Percentiles rank a stretch among this genome's conserved stretches.
phyloP scores from a whole-genome alignment of 176 grass and related monocot genomes.

The Thinopyrum elongatum region DNA sequence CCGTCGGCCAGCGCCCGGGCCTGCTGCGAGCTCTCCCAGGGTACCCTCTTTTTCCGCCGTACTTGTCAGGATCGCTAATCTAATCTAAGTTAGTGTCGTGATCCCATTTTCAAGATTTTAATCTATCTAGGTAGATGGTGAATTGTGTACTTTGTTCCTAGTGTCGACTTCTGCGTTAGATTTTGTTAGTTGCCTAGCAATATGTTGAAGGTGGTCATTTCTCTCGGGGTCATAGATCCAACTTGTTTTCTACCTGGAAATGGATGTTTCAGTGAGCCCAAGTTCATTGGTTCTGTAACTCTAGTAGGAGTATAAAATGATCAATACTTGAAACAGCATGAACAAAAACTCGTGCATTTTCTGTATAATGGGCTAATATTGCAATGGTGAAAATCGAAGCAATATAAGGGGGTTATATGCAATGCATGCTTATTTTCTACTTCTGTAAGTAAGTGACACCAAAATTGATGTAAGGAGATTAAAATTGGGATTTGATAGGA shows the following conservation, averaged over 20 bases:
- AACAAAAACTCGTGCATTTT: not conserved
- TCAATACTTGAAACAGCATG: not conserved
- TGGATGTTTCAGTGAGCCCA: not conserved
- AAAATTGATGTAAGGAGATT: slow-evolving; percentile 37
- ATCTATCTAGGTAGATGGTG: not conserved
- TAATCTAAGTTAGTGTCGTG: slow-evolving; percentile 18
- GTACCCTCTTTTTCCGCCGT: slow-evolving; percentile 52
- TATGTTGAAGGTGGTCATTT: not conserved
- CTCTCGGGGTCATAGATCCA: not conserved
- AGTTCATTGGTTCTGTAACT: too few species aligned
- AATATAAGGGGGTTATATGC: not conserved
- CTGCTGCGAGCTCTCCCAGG: slow-evolving; percentile 99
- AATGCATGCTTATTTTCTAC: not conserved
- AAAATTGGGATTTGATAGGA: slow-evolving; percentile 94
- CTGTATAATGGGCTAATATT: not conserved
- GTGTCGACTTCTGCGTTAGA: not conserved
- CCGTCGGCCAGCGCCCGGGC: slow-evolving; percentile 68
- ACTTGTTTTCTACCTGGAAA: not conserved
- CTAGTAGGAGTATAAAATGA: not conserved
- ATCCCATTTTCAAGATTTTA: not conserved
- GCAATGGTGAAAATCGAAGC: not conserved
- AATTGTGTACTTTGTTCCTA: not conserved
- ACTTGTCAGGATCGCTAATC: slow-evolving; percentile 68
- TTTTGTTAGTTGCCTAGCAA: not conserved
- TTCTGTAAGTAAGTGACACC: not conserved